A percentile compares a stretch with the other conserved stretches of the same genome.
These are phyloP conservation scores for Globomyces pollinis-pini DNA, from an alignment of 192 early-diverging fungal species.

Conservation along the genomic window DNA sequence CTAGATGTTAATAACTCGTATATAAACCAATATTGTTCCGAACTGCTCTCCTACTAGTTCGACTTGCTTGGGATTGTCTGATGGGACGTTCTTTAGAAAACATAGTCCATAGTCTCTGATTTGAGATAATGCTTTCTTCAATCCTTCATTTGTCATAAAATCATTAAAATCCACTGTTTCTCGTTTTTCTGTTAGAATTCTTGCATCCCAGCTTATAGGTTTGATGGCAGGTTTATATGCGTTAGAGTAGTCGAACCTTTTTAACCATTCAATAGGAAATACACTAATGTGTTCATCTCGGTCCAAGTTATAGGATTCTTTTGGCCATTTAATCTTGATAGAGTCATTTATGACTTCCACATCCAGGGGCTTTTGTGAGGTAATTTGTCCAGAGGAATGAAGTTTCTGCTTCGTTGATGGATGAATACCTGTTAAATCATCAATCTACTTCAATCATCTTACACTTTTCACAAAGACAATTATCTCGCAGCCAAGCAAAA, in stretches of 20 bases:
- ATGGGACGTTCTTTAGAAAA: constrained; percentile 60
- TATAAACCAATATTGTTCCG: constrained; percentile 57
- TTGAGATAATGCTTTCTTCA: constrained; percentile 48
- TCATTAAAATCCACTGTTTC: constrained; percentile 39
- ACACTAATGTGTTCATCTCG: neutral
- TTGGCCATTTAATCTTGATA: constrained; percentile 7
- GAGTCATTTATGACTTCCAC: neutral
- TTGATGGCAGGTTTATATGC: neutral
- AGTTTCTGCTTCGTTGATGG: constrained; percentile 46
- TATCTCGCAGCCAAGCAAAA: constrained; percentile 43
- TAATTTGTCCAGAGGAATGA: constrained; percentile 37
- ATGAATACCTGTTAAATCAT: constrained; percentile 36
- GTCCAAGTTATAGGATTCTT: neutral
- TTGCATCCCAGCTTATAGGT: constrained; percentile 23
- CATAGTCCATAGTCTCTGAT: constrained; percentile 60
- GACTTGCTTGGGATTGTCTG: constrained; percentile 40
- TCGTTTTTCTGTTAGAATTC: constrained; percentile 10
- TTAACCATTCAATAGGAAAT: constrained; percentile 16
- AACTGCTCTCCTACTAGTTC: constrained; percentile 56
- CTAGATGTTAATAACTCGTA: constrained; percentile 8
- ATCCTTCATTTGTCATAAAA: constrained; percentile 42
- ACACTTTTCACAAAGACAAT: constrained; percentile 50
- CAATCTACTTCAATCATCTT: no score
- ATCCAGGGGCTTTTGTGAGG: neutral
- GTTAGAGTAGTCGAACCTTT: constrained; percentile 14